phyloP scores from a whole-genome alignment of 768 basidiomycete species.

The Crepidotus variabilis region DNA sequence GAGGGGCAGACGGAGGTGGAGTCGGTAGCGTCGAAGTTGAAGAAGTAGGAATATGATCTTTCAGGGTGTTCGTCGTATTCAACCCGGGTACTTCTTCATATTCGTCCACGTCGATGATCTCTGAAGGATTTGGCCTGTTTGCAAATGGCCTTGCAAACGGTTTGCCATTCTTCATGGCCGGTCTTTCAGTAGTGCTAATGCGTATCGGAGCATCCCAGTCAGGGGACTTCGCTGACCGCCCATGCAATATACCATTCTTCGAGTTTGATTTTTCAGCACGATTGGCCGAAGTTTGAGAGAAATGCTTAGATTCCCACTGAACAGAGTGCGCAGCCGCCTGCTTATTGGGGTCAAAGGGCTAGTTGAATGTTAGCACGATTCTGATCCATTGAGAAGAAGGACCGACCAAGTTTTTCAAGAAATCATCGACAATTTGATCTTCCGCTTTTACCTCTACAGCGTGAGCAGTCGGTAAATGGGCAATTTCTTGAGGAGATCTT shows the following conservation, averaged over 20 bases:
- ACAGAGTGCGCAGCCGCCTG: background rate
- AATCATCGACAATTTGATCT: background rate
- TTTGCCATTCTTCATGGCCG: background rate
- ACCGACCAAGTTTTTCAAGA: slow-evolving; percentile 1
- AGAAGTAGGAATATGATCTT: background rate
- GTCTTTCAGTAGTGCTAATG: no score
- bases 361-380: background rate
- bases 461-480: no score
- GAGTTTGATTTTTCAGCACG: no score
- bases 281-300: no score
- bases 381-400: background rate
- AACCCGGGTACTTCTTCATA: background rate
- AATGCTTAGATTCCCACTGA: no score
- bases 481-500: no score
- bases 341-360: background rate
- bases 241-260: no score
- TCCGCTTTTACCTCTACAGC: background rate
- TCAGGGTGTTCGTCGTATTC: background rate
- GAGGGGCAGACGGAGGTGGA: background rate
- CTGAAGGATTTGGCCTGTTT: background rate
- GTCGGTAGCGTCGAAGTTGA: background rate
- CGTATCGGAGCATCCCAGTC: no score
- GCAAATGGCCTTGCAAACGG: background rate
- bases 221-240: no score
- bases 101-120: background rate